Conservation (phyloP, 139 green algal genomes). For the Picochlorum sp. region DNA sequence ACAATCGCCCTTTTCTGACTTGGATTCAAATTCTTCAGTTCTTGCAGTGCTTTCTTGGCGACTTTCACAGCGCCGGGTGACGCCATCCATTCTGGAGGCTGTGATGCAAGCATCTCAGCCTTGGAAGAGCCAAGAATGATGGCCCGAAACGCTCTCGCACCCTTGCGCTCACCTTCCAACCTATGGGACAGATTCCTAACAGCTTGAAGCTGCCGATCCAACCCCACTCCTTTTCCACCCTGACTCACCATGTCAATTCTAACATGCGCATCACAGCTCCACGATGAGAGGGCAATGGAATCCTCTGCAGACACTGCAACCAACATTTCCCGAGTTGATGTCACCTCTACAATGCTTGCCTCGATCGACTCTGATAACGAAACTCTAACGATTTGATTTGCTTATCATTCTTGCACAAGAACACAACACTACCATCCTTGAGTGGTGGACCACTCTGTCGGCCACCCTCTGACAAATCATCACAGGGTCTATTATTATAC, state of each 20-base stretch:
- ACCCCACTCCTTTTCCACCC: constrained; percentile 9
- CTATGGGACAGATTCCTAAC: neutral
- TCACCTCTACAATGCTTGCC: neutral
- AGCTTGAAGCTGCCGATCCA: constrained; percentile 26
- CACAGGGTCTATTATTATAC: neutral
- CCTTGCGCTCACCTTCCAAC: neutral
- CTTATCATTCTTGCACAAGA: neutral
- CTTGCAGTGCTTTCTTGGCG: neutral
- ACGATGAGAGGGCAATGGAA: neutral
- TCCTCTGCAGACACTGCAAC: neutral
- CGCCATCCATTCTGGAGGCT: constrained; percentile 41
- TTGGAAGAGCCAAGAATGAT: constrained; percentile 26
- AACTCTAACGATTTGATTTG: neutral
- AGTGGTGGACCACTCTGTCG: neutral
- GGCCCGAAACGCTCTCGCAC: constrained; percentile 30
- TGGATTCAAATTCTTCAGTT: constrained; percentile 5
- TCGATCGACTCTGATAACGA: neutral
- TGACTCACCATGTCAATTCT: constrained; percentile 18
- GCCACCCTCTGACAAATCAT: too few relatives aligned
- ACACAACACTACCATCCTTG: constrained; percentile 1
- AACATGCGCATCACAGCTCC: neutral
- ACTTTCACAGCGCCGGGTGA: neutral
- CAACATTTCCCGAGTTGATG: too few relatives aligned
- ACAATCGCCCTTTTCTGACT: constrained; percentile 47
- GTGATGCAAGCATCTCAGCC: constrained; percentile 11